Conservation (phyloP, 257 asterid genomes). For the Solanum microdontum region DNA sequence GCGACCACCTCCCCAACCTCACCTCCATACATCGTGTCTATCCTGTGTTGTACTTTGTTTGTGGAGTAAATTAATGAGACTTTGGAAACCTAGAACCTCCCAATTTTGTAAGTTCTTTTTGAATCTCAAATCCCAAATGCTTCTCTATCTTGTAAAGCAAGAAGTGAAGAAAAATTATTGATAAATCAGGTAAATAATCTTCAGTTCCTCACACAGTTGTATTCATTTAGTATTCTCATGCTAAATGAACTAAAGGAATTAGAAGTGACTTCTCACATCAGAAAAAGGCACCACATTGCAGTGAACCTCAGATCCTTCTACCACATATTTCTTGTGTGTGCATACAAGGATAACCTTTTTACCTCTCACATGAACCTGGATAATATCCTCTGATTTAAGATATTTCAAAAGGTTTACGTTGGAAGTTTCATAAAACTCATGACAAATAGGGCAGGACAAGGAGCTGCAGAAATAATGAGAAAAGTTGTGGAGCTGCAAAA, state of each 20-base stretch:
- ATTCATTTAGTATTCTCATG: background rate
- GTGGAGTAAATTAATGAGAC: background rate
- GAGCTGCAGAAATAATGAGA: background rate
- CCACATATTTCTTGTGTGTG: background rate
- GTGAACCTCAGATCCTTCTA: background rate
- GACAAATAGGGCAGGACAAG: background rate
- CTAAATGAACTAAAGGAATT: background rate
- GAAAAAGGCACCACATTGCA: background rate
- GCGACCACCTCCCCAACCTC: background rate
- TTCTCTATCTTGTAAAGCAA: background rate
- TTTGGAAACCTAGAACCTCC: background rate
- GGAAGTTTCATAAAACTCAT: background rate
- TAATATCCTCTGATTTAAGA: background rate
- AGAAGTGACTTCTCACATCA: background rate
- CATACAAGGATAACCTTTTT: background rate
- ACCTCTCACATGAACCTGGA: background rate
- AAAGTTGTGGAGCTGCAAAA: background rate
- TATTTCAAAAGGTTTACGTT: background rate
- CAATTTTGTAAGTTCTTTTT: background rate
- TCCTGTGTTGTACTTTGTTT: background rate
- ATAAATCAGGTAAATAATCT: too few species aligned
- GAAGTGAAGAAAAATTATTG: background rate
- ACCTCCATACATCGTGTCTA: background rate
- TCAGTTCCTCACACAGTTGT: background rate
- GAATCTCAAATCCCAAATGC: background rate